phyloP scores from a whole-genome alignment of 169 alveolate genomes.

The Cardiosporidium cionae region DNA sequence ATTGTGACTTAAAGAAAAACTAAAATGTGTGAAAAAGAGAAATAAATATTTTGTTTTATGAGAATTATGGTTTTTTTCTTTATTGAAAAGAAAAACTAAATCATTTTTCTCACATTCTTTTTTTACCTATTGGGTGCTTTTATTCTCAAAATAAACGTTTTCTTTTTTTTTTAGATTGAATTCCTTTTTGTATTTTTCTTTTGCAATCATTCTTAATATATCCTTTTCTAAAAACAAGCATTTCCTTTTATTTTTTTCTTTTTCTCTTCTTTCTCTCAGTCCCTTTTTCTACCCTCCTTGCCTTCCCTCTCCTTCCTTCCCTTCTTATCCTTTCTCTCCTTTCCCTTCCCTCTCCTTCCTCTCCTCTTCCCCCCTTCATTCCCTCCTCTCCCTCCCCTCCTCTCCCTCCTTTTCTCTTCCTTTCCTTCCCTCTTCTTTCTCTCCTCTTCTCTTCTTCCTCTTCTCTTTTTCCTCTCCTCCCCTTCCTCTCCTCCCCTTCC shows the following conservation, averaged over 20 bases:
- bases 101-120: neutral
- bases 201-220: neutral
- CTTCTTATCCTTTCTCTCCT: neutral
- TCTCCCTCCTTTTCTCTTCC: neutral
- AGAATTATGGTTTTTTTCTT: neutral
- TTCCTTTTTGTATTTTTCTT: neutral
- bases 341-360: neutral
- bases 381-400: neutral
- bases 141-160: neutral
- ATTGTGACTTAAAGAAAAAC: no score
- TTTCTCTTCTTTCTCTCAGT: neutral
- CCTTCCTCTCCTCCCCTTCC: neutral
- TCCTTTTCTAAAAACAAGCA: neutral
- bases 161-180: neutral
- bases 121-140: neutral
- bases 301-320: neutral
- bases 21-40: no score
- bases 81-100: neutral
- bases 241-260: neutral
- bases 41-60: neutral
- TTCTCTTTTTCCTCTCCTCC: no score
- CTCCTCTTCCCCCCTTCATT: neutral
- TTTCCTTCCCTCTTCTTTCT: neutral
- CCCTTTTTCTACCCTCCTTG: neutral
- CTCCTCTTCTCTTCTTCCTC: neutral